Base-by-base conservation (phyloP, 345 rosid genomes). In the Mercurialis annua region DNA sequence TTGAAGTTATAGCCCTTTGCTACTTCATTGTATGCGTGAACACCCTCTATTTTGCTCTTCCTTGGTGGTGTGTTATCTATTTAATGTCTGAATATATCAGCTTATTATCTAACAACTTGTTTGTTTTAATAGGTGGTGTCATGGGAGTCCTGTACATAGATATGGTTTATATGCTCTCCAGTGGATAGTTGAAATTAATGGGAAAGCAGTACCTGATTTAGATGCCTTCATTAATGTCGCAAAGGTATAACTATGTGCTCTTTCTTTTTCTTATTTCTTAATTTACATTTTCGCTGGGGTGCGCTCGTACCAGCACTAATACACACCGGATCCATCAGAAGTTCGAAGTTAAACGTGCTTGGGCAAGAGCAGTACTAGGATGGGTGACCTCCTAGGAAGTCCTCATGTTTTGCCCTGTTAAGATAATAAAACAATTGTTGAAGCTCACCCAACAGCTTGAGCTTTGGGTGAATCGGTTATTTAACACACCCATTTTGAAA, bases 121-220 rank as follows among this genome's bases (percentile, higher is more conserved):
- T 15, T 21, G 43, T 43, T 65, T 71, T 62, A 26, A 67, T 82
- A 94, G 96, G 90, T 89, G 96, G 91, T 87, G 87, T 72, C 88
- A 82, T 18, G 97, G 97, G 50, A 94, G 99, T 78, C 99, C 99
- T 0, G 96, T 75, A 29, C 85, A 89, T 48, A 83, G 95, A 69
- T 91, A 94, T 76, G 96, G 96, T 55, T 83, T 94, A 24, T 91
- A 87, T 66, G 91, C 97, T 66, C 88, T 85, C 65, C 98, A 90
- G 53, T 94, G 99, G 99, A 94, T 94, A 29, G 92, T 94, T 64
- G 96, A 91, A 80, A 82, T 94, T 18, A 94, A 91, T 48, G 99
- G 99, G 65, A 89, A 85, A 78, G 82, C 70, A 1, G 87, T 88
- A 55, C 96, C 95, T 50, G 82, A 89, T 82, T 69, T 94, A 65